Conservation (phyloP, 2,329 filamentous ascomycete species). For the Colletotrichum sp. region DNA sequence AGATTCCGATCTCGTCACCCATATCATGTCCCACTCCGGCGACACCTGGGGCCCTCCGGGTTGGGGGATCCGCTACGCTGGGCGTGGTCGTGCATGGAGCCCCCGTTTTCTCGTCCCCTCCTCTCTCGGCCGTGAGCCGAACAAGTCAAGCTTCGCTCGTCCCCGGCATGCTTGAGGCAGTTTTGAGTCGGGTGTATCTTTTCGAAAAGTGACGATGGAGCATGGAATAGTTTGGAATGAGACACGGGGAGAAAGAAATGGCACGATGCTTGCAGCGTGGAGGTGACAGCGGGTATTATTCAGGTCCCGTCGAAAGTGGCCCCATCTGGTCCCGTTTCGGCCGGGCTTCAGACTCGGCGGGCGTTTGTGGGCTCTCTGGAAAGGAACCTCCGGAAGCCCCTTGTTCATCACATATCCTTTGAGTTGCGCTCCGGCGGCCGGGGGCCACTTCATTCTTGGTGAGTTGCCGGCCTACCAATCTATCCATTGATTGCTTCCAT, state of each 20-base stretch:
- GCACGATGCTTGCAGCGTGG: constrained; percentile 9
- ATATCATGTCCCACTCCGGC: constrained; percentile 8
- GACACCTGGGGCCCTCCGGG: not conserved
- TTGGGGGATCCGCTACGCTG: not conserved
- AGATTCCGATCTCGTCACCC: constrained; percentile 8
- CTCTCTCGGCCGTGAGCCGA: constrained; percentile 8
- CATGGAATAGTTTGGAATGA: not conserved
- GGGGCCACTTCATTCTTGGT: not conserved
- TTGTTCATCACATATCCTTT: not conserved
- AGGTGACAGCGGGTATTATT: not conserved
- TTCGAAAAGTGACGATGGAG: not conserved
- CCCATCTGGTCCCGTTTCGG: not conserved
- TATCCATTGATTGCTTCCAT: not conserved
- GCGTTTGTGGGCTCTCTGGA: not conserved
- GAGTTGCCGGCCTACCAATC: not conserved
- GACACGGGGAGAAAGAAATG: not conserved
- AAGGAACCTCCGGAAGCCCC: not conserved
- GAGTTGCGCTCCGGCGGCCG: not conserved
- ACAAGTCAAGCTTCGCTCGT: not conserved
- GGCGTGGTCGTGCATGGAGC: not conserved
- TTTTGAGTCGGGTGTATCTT: not conserved
- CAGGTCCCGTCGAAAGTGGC: not conserved
- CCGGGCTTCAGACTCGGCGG: not conserved
- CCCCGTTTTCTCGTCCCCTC: not conserved
- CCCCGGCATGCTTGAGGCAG: not conserved